Evolutionary conservation across 495 filamentous ascomycete species (phyloP).

Genomic region (Pseudevernia furfuracea): DNA sequence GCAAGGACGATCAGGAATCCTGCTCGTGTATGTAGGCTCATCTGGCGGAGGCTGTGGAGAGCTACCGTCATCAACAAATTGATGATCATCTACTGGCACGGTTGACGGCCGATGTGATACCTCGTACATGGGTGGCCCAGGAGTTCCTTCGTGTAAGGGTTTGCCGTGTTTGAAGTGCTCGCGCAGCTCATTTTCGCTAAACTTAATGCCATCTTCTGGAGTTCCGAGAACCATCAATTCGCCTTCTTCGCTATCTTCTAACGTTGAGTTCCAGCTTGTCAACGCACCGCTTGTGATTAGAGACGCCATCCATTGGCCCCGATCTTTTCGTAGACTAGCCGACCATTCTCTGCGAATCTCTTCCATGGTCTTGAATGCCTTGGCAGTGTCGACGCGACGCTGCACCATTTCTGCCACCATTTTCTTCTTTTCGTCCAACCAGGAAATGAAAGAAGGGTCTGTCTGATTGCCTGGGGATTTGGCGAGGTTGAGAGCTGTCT

Average conservation of each 20-base stretch:
- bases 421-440: neutral
- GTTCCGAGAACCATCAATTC: neutral
- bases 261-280: neutral
- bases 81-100: neutral
- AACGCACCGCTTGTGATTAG: constrained; percentile 9
- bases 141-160: neutral
- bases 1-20: neutral
- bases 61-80: neutral
- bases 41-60: neutral
- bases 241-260: constrained; percentile 5
- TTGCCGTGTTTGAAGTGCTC: constrained; percentile 8
- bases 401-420: neutral
- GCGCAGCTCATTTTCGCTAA: constrained; percentile 5
- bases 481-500: neutral
- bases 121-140: constrained; percentile 1
- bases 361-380: neutral
- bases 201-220: neutral
- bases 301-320: constrained; percentile 10
- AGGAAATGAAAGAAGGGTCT: neutral
- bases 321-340: constrained; percentile 1
- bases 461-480: neutral
- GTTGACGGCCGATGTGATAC: neutral
- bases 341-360: neutral
- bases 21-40: neutral
- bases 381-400: neutral